Evolutionary conservation across 805 yeast species (phyloP).

Genomic region (Jamesozyma gamospora): DNA sequence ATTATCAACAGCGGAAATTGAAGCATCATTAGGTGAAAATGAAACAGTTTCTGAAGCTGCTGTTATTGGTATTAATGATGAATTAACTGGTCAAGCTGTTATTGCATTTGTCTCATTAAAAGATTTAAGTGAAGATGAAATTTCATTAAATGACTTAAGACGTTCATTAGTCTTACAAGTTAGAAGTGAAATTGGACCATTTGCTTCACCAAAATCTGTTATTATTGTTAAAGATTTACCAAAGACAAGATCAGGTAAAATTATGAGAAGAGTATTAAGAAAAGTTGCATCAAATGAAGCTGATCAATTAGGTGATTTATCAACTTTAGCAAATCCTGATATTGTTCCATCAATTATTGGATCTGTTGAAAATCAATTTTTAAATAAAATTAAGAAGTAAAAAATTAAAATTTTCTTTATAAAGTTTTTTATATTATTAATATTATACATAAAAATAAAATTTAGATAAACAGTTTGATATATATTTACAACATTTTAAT

Average conservation of each 20-base stretch:
- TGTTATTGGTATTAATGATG: conserved; percentile 93
- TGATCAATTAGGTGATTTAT: conserved; percentile 83
- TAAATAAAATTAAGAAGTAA: conserved; percentile 27
- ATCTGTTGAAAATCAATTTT: conserved; percentile 43
- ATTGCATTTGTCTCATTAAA: conserved; percentile 88
- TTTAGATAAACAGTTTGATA: no score
- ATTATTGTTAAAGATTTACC: conserved; percentile 85
- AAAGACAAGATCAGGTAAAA: conserved; percentile 97
- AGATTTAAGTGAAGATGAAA: conserved; percentile 22
- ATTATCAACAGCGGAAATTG: conserved; percentile 96
- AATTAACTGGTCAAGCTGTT: conserved; percentile 95
- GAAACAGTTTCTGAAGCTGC: conserved; percentile 83
- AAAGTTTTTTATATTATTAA: no score
- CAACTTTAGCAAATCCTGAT: conserved; percentile 79
- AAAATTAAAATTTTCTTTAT: no score
- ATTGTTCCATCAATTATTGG: conserved; percentile 69
- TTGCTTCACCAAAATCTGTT: conserved; percentile 89
- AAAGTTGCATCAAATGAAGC: conserved; percentile 88
- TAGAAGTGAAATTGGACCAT: conserved; percentile 48
- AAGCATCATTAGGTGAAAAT: conserved; percentile 78
- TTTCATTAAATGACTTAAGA: conserved; percentile 36
- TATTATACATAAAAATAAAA: no score
- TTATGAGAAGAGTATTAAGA: conserved; percentile 94
- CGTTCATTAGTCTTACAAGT: conserved; percentile 69
- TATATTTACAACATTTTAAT: no score